Conservation (phyloP, 179 eudicot species). For the Corrigiola litoralis region DNA sequence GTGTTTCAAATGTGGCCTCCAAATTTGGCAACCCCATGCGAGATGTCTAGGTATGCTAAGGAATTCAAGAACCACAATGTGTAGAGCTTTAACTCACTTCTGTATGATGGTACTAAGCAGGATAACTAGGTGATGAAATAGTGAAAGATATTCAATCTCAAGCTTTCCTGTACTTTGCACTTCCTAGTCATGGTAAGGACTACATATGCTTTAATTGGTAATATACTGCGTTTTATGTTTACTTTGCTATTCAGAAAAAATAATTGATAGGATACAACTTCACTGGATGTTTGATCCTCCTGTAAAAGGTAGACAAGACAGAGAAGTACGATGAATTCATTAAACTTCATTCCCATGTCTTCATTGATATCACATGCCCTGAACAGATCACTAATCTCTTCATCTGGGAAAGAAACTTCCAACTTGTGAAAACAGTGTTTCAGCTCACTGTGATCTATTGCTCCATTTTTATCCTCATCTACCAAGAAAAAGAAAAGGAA, state of each 20-base stretch:
- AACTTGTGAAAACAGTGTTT: slow-evolving; percentile 59
- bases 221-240: too few relatives aligned
- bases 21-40: slow-evolving; percentile 67
- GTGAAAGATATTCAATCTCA: background rate
- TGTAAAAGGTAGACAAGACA: slow-evolving; percentile 88
- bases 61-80: slow-evolving; percentile 3
- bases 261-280: slow-evolving; percentile 38
- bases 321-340: slow-evolving; percentile 85
- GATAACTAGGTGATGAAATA: background rate
- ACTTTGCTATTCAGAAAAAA: too few relatives aligned
- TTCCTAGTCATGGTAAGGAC: too few relatives aligned
- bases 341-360: slow-evolving; percentile 63
- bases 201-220: too few relatives aligned
- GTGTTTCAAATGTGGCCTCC: slow-evolving; percentile 75
- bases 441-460: slow-evolving; percentile 73
- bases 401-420: slow-evolving; percentile 64
- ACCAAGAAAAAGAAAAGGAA: background rate
- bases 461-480: slow-evolving; percentile 83
- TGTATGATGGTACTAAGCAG: too few relatives aligned
- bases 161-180: background rate
- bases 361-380: slow-evolving; percentile 73
- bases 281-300: slow-evolving; percentile 41
- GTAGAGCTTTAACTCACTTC: too few relatives aligned
- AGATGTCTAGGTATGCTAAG: slow-evolving; percentile 53
- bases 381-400: slow-evolving; percentile 71